Evolutionary conservation across 148 eudicot species (phyloP).

Genomic region (Persicaria maculosa): DNA sequence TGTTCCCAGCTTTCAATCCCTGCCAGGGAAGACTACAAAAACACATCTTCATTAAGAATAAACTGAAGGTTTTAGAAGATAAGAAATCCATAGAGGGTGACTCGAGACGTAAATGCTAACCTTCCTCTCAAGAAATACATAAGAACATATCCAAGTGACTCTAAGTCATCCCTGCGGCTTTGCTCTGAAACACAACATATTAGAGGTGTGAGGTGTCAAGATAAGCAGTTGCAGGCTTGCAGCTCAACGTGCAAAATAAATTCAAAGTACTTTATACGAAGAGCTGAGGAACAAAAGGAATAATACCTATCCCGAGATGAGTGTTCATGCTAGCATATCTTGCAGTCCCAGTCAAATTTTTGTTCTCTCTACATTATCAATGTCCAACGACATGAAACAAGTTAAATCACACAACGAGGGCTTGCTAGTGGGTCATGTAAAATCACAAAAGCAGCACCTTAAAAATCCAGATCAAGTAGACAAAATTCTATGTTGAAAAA

Average conservation of each 20-base stretch:
- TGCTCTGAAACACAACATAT: constrained; percentile 42
- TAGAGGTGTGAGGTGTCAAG: not conserved
- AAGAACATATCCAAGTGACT: constrained; percentile 81
- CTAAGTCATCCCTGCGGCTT: constrained; percentile 88
- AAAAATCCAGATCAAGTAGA: too few relatives aligned
- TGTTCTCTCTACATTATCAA: constrained; percentile 57
- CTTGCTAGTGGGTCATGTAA: too few relatives aligned
- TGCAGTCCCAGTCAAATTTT: constrained; percentile 85
- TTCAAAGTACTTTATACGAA: not conserved
- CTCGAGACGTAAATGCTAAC: constrained; percentile 18
- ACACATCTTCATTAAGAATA: constrained; percentile 20
- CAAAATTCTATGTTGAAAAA: too few relatives aligned
- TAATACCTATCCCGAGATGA: constrained; percentile 76
- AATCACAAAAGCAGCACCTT: too few relatives aligned
- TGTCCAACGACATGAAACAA: not conserved
- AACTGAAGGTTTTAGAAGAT: constrained; percentile 2
- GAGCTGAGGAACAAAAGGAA: not conserved
- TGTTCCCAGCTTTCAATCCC: constrained; percentile 83
- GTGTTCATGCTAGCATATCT: constrained; percentile 88
- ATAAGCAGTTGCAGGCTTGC: not conserved
- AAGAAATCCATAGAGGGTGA: not conserved
- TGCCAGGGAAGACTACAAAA: constrained; percentile 84
- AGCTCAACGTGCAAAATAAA: not conserved
- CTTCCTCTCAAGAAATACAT: constrained; percentile 88
- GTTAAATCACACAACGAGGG: not conserved